Base-by-base conservation (phyloP, 495 filamentous ascomycete species). In the Trichoderma reesei region DNA sequence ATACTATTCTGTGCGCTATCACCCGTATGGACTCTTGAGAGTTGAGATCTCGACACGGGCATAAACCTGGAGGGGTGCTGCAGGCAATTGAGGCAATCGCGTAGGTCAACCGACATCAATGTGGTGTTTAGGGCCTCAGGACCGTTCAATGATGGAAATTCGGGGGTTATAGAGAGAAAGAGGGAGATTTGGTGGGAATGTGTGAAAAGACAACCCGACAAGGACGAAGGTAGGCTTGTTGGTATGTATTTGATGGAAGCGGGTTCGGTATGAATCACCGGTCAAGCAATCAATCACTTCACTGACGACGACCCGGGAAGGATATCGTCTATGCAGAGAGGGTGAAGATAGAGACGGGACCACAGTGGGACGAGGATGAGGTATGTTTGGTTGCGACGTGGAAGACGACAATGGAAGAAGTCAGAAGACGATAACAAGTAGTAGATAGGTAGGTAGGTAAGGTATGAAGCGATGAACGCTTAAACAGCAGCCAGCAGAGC, bases 31-130 rank as follows among this genome's bases (percentile, higher is more conserved):
- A 82, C 82, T 83, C 80, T 84, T 54, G 86, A 89, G 64, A 90
- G 78, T 72, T 88, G 86, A 60, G 83, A 79, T 84, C 86, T 88
- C 75, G 86, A 87, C 71, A 88, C 80, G 74, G 84, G 79, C 82
- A 85, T 83, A 76, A 88, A 85, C 77, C 87, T 83, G 74, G 84
- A 83, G 62, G 86, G 86, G 74, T 86, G 85, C 68, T 85, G 83
- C 72, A 89, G 78, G 70, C 85, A 88, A 66, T 86, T 81, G 70
- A 86, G 81, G 71, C 83, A 82, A 76, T 85, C 80, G 71, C 86
- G 85, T 72, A 85, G 76, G 76, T 87, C 85, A 86, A 86, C 85
- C 84, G 87, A 90, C 87, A 90, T 90, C 85, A 87, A 90, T 83
- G 62, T 76, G 62, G 74, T 66, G 65, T 72, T 75, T 74, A 41